Base-by-base conservation (phyloP, 2,329 filamentous ascomycete species). In the Stagonosporopsis vannaccii region DNA sequence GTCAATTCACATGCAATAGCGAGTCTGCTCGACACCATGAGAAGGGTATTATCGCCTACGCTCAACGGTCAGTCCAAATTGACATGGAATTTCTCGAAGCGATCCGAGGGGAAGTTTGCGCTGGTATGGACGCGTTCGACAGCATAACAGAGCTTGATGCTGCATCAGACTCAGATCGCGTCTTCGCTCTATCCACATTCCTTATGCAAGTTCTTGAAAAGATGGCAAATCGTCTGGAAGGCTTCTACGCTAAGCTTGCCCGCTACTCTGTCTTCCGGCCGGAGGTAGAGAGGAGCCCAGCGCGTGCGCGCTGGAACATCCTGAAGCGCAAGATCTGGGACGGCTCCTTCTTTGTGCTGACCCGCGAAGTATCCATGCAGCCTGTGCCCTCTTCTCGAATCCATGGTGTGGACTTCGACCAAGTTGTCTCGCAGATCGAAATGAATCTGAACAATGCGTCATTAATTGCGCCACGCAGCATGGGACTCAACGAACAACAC, bases 1-100 rank as follows among this genome's bases (percentile, higher is more conserved):
- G 82, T 0, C 76, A 82, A 25, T 81, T 83, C 39, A 75, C 83
- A 6, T 78, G 75, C 46, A 78, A 83, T 53, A 75, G 75, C 20
- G 77, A 79, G 30, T 73, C 77, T 19, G 78, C 79, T 2, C 79
- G 82, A 3, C 81, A 83, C 64, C 80, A 83, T 48, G 81, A 85
- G 58, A 77, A 78, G 1, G 82, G 83, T 4, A 79, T 85, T 45
- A 80, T 84, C 41, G 71, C 75, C 43, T 85, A 85, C 53, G 81
- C 82, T 0, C 74, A 77, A 15, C 78, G 75, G 51, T 81, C 79
- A 2, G 80, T 84, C 0, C 74, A 81, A 57, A 75, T 83, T 3
- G 82, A 85, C 41, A 82, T 84, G 47, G 78, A 80, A 49, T 78
- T 85, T 1, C 76, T 85, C 3, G 82, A 85, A 57, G 79, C 82